Base-by-base conservation (phyloP, 495 filamentous ascomycete species). In the Achaetomiella virescens region DNA sequence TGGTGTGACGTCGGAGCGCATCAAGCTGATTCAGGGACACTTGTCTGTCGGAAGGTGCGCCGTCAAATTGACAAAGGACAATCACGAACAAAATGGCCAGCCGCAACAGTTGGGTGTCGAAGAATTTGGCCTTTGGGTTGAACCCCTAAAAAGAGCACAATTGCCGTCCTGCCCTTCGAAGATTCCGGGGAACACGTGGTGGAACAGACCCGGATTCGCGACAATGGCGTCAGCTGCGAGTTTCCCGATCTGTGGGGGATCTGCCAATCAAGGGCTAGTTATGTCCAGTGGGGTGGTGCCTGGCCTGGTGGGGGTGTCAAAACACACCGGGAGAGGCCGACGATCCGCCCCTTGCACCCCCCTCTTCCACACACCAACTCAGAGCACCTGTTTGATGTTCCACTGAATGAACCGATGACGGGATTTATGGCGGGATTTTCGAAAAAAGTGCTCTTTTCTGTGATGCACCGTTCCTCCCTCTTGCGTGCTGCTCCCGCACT, bases 231-330 rank as follows among this genome's bases (percentile, higher is more conserved):
- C 46, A 40, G 55, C 18, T 18, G 45, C 29, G n/a, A 14, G 54
- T 21, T 29, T 47, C 33, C 55, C 35, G 29, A 12, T 48, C 33
- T 51, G 48, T 46, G 48, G 55, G 55, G 33, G 24, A 47, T 31
- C 31, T 46, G n/a, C 55, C 48, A 58, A 58, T 58, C 48, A 58
- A 40, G 24, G 41, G 38, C 15, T 15, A 25, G n/a, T n/a, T n/a
- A 25, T 21, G 10, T 17, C 12, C 14, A 15, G 22, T 11, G 20
- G 22, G 24, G 5, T 36, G 20, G 35, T 41, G 33, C 24, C 24
- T 27, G 48, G 8, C n/a, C 4, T 20, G 22, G 33, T 31, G 43
- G 36, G 22, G 38, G 27, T 48, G 31, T n/a, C n/a, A n/a, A n/a
- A n/a, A n/a, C n/a, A n/a, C 24, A 31, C 27, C 27, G 22, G 43